Percentiles rank a stretch among this genome's conserved stretches.
These are phyloP conservation scores for Barnettozyma hawaiiensis DNA, from an alignment of 1,139 yeast genomes.

Conservation along the genomic window DNA sequence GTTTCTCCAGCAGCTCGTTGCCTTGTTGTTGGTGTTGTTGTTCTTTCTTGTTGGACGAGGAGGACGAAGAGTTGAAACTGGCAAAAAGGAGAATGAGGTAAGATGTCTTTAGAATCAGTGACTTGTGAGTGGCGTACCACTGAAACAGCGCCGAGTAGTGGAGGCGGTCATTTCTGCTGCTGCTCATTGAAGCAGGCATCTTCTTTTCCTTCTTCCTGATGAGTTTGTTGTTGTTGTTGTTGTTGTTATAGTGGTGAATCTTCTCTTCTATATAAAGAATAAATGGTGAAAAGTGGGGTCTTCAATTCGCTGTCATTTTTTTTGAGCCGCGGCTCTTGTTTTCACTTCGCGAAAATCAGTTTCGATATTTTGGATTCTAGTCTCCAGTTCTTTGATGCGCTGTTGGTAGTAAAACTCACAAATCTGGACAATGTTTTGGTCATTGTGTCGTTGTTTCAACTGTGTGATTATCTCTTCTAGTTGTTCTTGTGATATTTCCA, in stretches of 20 bases:
- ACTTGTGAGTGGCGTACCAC: conserved; percentile 40
- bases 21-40: conserved; percentile 3
- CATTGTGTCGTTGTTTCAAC: conserved; percentile 9
- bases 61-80: conserved; percentile 20
- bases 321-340: conserved; percentile 6
- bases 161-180: too few species aligned
- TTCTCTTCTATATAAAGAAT: too few species aligned
- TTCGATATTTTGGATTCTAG: conserved; percentile 11
- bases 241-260: too few species aligned
- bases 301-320: conserved; percentile 1
- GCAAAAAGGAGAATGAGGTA: conserved; percentile 21
- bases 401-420: conserved; percentile 21
- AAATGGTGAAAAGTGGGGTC: too few species aligned
- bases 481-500: conserved; percentile 11
- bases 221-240: too few species aligned
- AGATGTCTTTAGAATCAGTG: conserved; percentile 32
- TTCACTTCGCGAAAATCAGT: conserved; percentile 8
- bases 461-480: conserved; percentile 6
- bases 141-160: conserved; percentile 11
- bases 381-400: conserved; percentile 16
- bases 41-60: conserved; percentile 3
- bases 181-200: neutral
- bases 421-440: conserved; percentile 13
- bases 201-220: neutral
- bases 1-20: conserved; percentile 12